Percentiles rank a stretch among this genome's conserved stretches.
Conservation (phyloP, 352 stramenopile genomes). For the Globisporangium paroecandrum region DNA sequence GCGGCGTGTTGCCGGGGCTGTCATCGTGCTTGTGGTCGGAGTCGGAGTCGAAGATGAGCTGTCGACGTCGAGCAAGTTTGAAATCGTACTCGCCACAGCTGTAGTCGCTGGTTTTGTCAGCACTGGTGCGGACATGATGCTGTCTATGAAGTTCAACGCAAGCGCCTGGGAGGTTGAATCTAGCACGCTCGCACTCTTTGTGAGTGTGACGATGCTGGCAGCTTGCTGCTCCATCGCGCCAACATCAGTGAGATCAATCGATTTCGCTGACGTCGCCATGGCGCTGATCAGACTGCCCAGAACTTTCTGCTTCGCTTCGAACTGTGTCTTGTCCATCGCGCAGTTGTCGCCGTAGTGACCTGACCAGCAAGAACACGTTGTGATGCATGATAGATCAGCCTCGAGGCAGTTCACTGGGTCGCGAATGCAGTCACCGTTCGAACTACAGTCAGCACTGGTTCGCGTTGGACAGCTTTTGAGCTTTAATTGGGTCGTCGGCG, state of each 20-base stretch:
- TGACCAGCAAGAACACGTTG: slow-evolving; percentile 42
- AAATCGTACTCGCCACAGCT: slow-evolving; percentile 56
- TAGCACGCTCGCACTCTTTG: slow-evolving; percentile 54
- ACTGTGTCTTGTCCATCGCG: slow-evolving; percentile 43
- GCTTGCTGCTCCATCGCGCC: slow-evolving; percentile 61
- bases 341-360: slow-evolving; percentile 67
- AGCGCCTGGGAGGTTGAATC: slow-evolving; percentile 41
- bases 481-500: slow-evolving; percentile 19
- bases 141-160: slow-evolving; percentile 55
- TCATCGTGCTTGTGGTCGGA: slow-evolving; percentile 3
- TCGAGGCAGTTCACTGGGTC: slow-evolving; percentile 37
- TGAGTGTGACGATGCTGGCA: slow-evolving; percentile 61
- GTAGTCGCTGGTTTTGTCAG: slow-evolving; percentile 41
- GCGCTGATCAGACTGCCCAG: slow-evolving; percentile 51
- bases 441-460: slow-evolving; percentile 37
- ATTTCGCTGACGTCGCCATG: slow-evolving; percentile 48
- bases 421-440: slow-evolving; percentile 44
- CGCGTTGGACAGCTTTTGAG: slow-evolving; percentile 52
- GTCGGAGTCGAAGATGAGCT: slow-evolving; percentile 7
- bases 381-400: slow-evolving; percentile 48
- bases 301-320: slow-evolving; percentile 44
- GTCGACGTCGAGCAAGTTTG: slow-evolving; percentile 51
- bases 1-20: neutral
- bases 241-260: slow-evolving; percentile 45
- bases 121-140: slow-evolving; percentile 49